Percentiles rank a stretch among this genome's conserved stretches.
Conservation (phyloP, 139 green algal species). For the Penium margaritaceum region DNA sequence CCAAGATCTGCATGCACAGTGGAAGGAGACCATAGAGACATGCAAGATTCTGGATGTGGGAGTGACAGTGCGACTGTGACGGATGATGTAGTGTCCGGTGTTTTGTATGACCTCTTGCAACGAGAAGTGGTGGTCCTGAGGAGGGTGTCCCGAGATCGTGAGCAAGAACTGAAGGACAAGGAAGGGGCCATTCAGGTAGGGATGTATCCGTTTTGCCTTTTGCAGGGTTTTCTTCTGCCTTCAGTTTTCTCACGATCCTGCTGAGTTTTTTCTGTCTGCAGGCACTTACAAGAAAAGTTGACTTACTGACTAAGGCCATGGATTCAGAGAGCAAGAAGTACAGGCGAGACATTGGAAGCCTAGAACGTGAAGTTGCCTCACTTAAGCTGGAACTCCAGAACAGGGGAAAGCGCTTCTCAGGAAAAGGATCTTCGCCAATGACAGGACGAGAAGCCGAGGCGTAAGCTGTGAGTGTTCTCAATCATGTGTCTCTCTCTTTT, state of each 20-base stretch:
- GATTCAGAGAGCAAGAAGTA: constrained; percentile 25
- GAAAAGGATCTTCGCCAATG: too few relatives aligned
- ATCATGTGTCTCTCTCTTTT: too few relatives aligned
- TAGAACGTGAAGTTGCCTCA: too few relatives aligned
- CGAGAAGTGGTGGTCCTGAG: constrained; percentile 29
- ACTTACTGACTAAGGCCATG: constrained; percentile 21
- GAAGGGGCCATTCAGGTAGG: constrained; percentile 38
- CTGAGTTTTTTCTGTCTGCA: neutral
- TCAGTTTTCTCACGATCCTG: neutral
- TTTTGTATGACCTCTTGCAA: constrained; percentile 35
- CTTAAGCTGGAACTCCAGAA: too few relatives aligned
- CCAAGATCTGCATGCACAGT: neutral
- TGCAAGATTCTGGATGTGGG: too few relatives aligned
- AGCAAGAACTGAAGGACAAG: constrained; percentile 41
- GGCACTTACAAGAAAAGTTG: constrained; percentile 33
- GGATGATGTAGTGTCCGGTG: constrained; percentile 23
- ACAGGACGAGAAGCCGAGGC: too few relatives aligned
- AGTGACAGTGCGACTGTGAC: too few relatives aligned
- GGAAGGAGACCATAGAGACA: too few relatives aligned
- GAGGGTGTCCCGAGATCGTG: constrained; percentile 14
- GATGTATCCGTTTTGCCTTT: neutral
- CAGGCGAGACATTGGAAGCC: constrained; percentile 24
- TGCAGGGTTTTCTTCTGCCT: too few relatives aligned
- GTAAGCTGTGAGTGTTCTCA: too few relatives aligned
- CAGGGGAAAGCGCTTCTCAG: too few relatives aligned